phyloP scores from a whole-genome alignment of 768 basidiomycete species.

The Steccherinum ochraceum region DNA sequence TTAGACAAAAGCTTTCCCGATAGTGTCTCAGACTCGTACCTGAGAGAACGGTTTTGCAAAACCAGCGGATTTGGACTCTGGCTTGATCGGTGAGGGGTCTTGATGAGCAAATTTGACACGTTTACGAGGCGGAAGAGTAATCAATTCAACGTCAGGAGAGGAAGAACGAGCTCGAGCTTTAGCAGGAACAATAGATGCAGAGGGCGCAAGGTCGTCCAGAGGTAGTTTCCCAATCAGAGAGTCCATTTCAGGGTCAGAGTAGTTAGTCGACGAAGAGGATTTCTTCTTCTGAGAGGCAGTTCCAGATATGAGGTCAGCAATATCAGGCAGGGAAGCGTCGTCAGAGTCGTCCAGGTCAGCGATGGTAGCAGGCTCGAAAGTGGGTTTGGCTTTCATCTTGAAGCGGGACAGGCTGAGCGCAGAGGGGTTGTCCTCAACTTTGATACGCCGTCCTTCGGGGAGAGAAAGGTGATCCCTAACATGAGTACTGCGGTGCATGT shows the following conservation, averaged over 20 bases:
- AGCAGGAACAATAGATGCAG: neutral
- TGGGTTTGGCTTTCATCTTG: conserved; percentile 19
- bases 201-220: neutral
- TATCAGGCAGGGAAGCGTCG: conserved; percentile 28
- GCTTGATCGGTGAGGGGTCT: no score
- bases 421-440: conserved; percentile 24
- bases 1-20: no score
- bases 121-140: neutral
- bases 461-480: conserved; percentile 27
- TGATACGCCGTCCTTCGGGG: conserved; percentile 37
- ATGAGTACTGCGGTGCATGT: conserved; percentile 36
- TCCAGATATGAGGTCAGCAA: conserved; percentile 27
- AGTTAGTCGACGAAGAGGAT: conserved; percentile 25
- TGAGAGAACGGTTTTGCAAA: no score
- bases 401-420: neutral
- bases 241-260: conserved; percentile 38
- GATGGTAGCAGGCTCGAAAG: neutral
- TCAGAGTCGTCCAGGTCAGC: conserved; percentile 22
- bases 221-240: conserved; percentile 35
- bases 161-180: neutral
- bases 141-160: neutral
- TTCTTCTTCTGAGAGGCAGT: conserved; percentile 11
- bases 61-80: no score
- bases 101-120: neutral
- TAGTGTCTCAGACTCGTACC: no score